Evolutionary conservation across 2,329 filamentous ascomycete genomes (phyloP).

Genomic region (Ophiostoma sp.): DNA sequence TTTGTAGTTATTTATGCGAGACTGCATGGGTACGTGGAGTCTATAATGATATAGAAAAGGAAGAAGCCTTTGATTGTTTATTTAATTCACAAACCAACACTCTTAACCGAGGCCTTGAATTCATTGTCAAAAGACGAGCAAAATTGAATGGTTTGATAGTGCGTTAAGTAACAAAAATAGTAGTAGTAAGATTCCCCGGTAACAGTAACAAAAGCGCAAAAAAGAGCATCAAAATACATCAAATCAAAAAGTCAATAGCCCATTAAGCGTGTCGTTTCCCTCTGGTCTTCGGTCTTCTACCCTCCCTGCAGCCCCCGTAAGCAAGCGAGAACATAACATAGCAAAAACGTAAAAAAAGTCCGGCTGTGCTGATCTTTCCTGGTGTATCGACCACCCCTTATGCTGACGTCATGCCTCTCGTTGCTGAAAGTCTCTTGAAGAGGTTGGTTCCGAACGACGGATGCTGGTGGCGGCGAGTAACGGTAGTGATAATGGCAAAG

Average conservation of each 20-base stretch:
- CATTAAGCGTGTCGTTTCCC: conserved; percentile 18
- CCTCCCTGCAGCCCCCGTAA: not conserved
- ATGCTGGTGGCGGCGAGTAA: too few relatives aligned
- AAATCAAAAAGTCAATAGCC: conserved; percentile 20
- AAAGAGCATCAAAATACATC: conserved; percentile 8
- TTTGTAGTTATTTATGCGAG: not conserved
- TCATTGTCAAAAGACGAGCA: not conserved
- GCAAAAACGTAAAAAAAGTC: too few relatives aligned
- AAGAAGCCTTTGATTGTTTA: too few relatives aligned
- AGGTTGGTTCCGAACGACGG: too few relatives aligned
- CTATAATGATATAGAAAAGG: not conserved
- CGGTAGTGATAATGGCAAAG: too few relatives aligned
- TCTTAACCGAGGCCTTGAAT: too few relatives aligned
- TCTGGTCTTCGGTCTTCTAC: not conserved
- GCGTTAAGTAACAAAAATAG: conserved; percentile 7
- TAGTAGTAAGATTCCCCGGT: conserved; percentile 7
- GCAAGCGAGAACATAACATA: too few relatives aligned
- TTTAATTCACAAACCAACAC: too few relatives aligned
- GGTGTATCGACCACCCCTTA: too few relatives aligned
- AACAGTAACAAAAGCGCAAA: not conserved
- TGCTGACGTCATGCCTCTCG: too few relatives aligned
- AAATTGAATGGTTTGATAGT: not conserved
- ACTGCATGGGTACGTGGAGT: not conserved
- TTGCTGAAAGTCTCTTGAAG: too few relatives aligned
- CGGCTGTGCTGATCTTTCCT: too few relatives aligned